phyloP scores from a whole-genome alignment of 1,284 basidiomycete genomes.

The Ustilago bromivora region DNA sequence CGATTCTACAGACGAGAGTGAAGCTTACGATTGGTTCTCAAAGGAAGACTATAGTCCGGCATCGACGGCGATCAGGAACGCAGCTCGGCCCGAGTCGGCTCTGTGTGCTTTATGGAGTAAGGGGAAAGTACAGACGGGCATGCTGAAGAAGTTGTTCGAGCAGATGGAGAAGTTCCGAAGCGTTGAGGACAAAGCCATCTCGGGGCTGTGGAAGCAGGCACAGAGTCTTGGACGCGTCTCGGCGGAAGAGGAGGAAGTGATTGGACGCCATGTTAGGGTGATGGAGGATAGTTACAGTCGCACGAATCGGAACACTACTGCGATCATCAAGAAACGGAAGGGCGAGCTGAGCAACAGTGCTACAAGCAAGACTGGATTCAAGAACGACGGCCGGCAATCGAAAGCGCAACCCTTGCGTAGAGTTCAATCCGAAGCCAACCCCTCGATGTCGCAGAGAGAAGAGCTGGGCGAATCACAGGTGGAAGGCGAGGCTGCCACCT shows the following conservation, averaged over 20 bases:
- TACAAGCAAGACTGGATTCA: background rate
- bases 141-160: slow-evolving; percentile 20
- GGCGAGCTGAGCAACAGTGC: slow-evolving; percentile 8
- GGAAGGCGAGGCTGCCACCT: background rate
- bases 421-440: slow-evolving; percentile 28
- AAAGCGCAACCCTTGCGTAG: slow-evolving; percentile 22
- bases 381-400: background rate
- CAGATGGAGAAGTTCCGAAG: slow-evolving; percentile 20
- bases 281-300: slow-evolving; percentile 22
- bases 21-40: slow-evolving; percentile 28
- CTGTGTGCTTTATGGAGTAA: slow-evolving; percentile 36
- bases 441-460: background rate
- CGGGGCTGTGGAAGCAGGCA: slow-evolving; percentile 29
- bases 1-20: slow-evolving; percentile 13
- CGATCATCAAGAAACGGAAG: slow-evolving; percentile 8
- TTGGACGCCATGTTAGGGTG: slow-evolving; percentile 29
- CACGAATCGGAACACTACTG: slow-evolving; percentile 18
- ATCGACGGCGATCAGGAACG: slow-evolving; percentile 18
- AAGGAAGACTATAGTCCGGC: background rate
- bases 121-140: slow-evolving; percentile 19
- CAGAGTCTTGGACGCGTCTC: slow-evolving; percentile 2
- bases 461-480: background rate
- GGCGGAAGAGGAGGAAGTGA: slow-evolving; percentile 12
- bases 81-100: slow-evolving; percentile 25
- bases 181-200: slow-evolving; percentile 34